Conservation (phyloP, 1,284 basidiomycete genomes). For the Naganishia sp. region DNA sequence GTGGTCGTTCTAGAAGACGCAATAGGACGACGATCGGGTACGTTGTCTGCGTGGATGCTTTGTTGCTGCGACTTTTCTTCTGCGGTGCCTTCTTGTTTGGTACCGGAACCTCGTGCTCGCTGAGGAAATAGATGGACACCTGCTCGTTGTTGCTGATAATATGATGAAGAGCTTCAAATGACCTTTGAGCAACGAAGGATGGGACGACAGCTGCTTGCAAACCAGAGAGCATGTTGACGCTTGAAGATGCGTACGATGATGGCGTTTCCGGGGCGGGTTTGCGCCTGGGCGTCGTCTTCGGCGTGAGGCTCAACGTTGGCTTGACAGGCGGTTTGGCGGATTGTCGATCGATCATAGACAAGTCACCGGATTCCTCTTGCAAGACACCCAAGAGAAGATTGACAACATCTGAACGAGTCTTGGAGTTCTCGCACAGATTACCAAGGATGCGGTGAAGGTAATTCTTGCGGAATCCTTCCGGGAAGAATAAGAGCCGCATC, state of each 20-base stretch:
- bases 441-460: slow-evolving; percentile 86
- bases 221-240: slow-evolving; percentile 59
- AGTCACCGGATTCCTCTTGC: slow-evolving; percentile 91
- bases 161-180: slow-evolving; percentile 81
- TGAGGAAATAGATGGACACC: slow-evolving; percentile 87
- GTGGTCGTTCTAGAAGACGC: slow-evolving; percentile 78
- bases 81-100: slow-evolving; percentile 67
- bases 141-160: slow-evolving; percentile 81
- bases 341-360: slow-evolving; percentile 74
- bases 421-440: slow-evolving; percentile 92
- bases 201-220: slow-evolving; percentile 81
- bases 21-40: slow-evolving; percentile 87
- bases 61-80: slow-evolving; percentile 89
- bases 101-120: slow-evolving; percentile 82
- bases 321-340: slow-evolving; percentile 80
- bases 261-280: slow-evolving; percentile 56
- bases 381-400: slow-evolving; percentile 88
- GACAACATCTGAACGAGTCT: slow-evolving; percentile 88
- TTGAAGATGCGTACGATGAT: slow-evolving; percentile 36
- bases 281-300: slow-evolving; percentile 71
- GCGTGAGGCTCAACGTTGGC: slow-evolving; percentile 72
- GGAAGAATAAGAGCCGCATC: slow-evolving; percentile 93
- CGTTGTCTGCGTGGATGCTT: slow-evolving; percentile 74
- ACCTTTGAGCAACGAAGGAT: slow-evolving; percentile 87
- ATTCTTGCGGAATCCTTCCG: slow-evolving; percentile 82